These are phyloP conservation scores for Ustilago loliicola DNA, from an alignment of 1,284 basidiomycete species.

Conservation along the genomic window DNA sequence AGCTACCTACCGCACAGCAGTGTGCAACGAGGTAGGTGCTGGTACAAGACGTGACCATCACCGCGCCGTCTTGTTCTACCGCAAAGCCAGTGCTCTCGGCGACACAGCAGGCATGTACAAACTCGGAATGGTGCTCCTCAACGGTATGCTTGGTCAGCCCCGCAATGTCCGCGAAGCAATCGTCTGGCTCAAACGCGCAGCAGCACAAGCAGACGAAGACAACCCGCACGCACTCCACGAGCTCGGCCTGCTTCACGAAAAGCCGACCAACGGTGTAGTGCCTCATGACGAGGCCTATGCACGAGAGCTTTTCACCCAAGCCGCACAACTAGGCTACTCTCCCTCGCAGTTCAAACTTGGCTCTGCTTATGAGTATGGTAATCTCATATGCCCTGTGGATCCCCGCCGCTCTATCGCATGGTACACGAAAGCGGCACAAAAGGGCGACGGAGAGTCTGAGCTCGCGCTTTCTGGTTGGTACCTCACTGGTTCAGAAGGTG, in stretches of 20 bases:
- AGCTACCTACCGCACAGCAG: slow-evolving; percentile 95
- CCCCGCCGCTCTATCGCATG: slow-evolving; percentile 93
- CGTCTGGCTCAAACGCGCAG: slow-evolving; percentile 93
- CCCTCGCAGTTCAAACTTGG: slow-evolving; percentile 96
- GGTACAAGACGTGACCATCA: slow-evolving; percentile 91
- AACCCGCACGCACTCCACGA: slow-evolving; percentile 98
- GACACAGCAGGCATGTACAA: slow-evolving; percentile 99
- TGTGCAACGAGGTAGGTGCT: slow-evolving; percentile 99
- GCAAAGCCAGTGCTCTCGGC: slow-evolving; percentile 93
- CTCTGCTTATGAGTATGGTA: slow-evolving; percentile 93
- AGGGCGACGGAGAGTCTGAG: slow-evolving; percentile 93
- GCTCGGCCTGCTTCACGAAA: slow-evolving; percentile 90
- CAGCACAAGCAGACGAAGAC: slow-evolving; percentile 96
- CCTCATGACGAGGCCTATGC: slow-evolving; percentile 83
- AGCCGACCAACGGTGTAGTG: slow-evolving; percentile 59
- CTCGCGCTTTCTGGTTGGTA: slow-evolving; percentile 98
- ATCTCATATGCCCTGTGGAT: slow-evolving; percentile 89
- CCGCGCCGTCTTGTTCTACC: slow-evolving; percentile 93
- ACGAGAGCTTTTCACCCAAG: slow-evolving; percentile 88
- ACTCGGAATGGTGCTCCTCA: slow-evolving; percentile 92
- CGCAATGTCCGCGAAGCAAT: slow-evolving; percentile 91
- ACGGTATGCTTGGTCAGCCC: slow-evolving; percentile 85
- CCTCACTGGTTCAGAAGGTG: slow-evolving; percentile 83
- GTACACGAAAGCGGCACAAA: slow-evolving; percentile 98
- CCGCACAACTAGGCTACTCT: slow-evolving; percentile 92